A percentile compares a stretch with the other conserved stretches of the same genome.
Evolutionary conservation across 345 rosid genomes (phyloP).

Genomic region (Eucalyptus virginea): DNA sequence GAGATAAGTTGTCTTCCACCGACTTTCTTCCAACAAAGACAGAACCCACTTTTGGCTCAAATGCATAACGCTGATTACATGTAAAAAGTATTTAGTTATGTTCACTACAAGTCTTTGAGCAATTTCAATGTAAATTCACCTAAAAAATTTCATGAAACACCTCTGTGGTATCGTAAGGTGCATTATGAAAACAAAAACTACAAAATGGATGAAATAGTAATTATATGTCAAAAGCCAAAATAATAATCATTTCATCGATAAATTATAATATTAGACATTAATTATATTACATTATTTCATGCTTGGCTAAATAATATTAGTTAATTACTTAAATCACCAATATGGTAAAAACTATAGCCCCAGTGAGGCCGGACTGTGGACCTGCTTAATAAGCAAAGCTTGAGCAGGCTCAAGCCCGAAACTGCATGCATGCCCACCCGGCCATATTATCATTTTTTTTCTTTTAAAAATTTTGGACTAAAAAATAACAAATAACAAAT

Average conservation of each 20-base stretch:
- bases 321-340: neutral
- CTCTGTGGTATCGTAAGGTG: neutral
- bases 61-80: neutral
- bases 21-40: neutral
- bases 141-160: neutral
- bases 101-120: neutral
- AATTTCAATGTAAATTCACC: no score
- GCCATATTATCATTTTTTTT: neutral
- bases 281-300: neutral
- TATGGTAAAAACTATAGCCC: neutral
- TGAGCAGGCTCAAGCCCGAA: no score
- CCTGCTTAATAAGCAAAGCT: no score
- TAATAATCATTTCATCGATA: neutral
- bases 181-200: neutral
- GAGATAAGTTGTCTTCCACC: no score
- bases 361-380: no score
- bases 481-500: neutral
- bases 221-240: neutral
- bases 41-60: neutral
- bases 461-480: neutral
- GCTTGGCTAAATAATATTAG: neutral
- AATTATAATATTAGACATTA: neutral
- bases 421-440: neutral
- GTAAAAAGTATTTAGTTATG: neutral
- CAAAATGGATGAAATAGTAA: neutral